Percentiles rank a stretch among this genome's conserved stretches.
Conservation (phyloP, 345 rosid species). For the Salix exigua region DNA sequence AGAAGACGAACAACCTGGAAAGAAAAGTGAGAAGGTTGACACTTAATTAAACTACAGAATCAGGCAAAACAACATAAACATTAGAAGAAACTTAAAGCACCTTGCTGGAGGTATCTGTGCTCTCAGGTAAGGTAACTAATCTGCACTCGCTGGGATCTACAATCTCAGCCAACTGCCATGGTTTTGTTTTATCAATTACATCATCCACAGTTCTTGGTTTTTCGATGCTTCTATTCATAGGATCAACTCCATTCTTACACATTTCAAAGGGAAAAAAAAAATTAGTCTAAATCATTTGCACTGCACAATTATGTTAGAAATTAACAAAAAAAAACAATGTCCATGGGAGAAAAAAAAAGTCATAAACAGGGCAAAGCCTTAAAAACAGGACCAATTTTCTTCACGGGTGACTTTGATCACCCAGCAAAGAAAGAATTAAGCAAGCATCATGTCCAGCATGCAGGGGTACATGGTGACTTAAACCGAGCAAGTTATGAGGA, state of each 20-base stretch:
- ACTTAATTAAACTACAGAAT: background rate
- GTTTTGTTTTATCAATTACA: slow-evolving; percentile 59
- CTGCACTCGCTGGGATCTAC: slow-evolving; percentile 63
- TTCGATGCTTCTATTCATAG: slow-evolving; percentile 69
- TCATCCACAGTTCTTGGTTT: slow-evolving; percentile 72
- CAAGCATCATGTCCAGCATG: background rate
- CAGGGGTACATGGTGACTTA: background rate
- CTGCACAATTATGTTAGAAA: background rate
- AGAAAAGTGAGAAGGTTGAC: slow-evolving; percentile 10
- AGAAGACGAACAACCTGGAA: slow-evolving; percentile 76
- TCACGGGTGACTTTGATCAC: slow-evolving; percentile 1
- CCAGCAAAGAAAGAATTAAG: background rate
- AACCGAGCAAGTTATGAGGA: background rate
- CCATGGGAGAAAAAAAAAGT: slow-evolving; percentile 1
- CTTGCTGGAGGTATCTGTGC: slow-evolving; percentile 75
- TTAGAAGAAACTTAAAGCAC: slow-evolving; percentile 30
- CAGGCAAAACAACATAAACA: background rate
- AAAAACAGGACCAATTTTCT: background rate
- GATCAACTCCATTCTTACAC: slow-evolving; percentile 78
- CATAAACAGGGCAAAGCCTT: background rate
- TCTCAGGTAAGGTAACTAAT: slow-evolving; percentile 68
- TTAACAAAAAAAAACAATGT: background rate
- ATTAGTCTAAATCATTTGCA: background rate
- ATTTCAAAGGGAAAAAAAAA: background rate
- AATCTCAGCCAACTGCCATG: slow-evolving; percentile 80